These are phyloP conservation scores for Lasiosphaeria miniovina DNA, from an alignment of 495 filamentous ascomycete genomes.

Conservation along the genomic window DNA sequence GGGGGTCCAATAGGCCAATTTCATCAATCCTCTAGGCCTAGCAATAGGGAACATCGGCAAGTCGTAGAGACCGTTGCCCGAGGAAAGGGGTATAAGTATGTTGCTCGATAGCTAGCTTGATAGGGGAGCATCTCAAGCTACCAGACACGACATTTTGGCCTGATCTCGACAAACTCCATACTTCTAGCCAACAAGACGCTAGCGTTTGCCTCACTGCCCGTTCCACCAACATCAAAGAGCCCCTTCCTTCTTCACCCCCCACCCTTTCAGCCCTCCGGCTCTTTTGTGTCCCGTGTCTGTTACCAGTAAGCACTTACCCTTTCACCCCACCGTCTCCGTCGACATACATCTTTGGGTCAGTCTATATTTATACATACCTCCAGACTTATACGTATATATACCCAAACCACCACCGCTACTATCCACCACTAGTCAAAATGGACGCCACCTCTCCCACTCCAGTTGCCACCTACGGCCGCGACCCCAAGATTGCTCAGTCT, in stretches of 20 bases:
- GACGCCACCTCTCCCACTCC: slow-evolving; percentile 3
- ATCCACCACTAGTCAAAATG: slow-evolving; percentile 1
- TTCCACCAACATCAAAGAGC: slow-evolving; percentile 13
- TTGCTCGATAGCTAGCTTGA: too few species aligned
- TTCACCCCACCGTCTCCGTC: not conserved
- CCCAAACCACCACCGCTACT: not conserved
- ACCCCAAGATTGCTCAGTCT: slow-evolving; percentile 26
- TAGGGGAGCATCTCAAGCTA: too few species aligned
- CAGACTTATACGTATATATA: not conserved
- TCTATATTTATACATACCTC: slow-evolving; percentile 2
- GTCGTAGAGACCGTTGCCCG: too few species aligned
- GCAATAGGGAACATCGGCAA: too few species aligned
- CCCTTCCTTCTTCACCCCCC: not conserved
- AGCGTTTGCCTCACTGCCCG: too few species aligned
- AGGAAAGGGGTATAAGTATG: too few species aligned
- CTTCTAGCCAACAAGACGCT: not conserved
- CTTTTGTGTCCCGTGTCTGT: not conserved
- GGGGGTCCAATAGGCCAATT: too few species aligned
- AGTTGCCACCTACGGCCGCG: slow-evolving; percentile 30
- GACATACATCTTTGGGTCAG: not conserved
- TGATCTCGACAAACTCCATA: not conserved
- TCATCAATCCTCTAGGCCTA: too few species aligned
- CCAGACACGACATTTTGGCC: too few species aligned
- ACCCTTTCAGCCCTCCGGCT: not conserved
- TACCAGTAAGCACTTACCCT: not conserved